These are phyloP conservation scores for Theobroma cacao DNA, from an alignment of 345 rosid genomes.

Conservation along the genomic window DNA sequence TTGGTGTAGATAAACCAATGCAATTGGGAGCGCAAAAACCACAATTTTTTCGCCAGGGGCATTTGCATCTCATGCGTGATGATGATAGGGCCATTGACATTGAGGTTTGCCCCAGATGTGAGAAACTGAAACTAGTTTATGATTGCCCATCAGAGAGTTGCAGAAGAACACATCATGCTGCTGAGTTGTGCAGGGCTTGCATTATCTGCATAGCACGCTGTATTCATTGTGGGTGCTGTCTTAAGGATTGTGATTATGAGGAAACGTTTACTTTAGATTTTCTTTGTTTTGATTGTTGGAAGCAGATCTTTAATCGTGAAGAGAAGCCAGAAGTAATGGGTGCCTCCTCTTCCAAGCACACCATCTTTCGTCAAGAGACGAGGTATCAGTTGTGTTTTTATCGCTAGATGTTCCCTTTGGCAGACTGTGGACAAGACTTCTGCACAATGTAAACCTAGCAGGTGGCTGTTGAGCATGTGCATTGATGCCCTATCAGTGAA, in stretches of 20 bases:
- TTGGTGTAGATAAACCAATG: not conserved
- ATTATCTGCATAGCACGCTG: conserved; percentile 16
- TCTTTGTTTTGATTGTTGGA: conserved; percentile 14
- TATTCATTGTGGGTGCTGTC: conserved; percentile 14
- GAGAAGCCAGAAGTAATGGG: conserved; percentile 6
- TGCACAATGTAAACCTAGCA: not conserved
- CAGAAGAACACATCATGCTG: not conserved
- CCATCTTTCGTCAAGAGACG: conserved; percentile 13
- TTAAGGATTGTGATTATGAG: conserved; percentile 13
- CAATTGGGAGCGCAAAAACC: not conserved
- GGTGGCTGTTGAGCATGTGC: not conserved
- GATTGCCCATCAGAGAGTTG: conserved; percentile 20
- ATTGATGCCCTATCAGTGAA: not conserved
- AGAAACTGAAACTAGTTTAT: conserved; percentile 11
- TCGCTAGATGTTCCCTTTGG: conserved; percentile 15
- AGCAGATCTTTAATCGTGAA: not conserved
- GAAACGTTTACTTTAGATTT: conserved; percentile 15
- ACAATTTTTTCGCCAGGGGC: not conserved
- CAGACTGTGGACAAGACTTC: not conserved
- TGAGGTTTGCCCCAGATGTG: conserved; percentile 17
- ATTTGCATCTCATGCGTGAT: not conserved
- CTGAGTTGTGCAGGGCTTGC: conserved; percentile 22
- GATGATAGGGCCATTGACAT: conserved; percentile 19
- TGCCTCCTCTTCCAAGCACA: conserved; percentile 20
- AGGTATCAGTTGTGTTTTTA: conserved; percentile 26